Base-by-base conservation (phyloP, 768 basidiomycete genomes). In the Xerocomus spinulosus region DNA sequence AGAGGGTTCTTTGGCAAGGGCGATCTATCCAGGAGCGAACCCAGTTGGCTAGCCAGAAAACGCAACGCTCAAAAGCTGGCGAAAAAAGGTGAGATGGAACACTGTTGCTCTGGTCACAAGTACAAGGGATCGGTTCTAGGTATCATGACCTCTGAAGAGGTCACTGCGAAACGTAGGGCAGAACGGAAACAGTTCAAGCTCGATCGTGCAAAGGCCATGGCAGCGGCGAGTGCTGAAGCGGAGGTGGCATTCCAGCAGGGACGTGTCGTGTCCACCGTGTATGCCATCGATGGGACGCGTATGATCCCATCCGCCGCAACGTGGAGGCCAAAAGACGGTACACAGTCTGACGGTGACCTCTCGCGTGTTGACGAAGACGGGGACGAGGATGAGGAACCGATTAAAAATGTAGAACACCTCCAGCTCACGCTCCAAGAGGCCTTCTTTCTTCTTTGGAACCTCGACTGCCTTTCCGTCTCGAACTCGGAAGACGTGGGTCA, bases 1-100 rank as follows among this genome's bases (percentile, higher is more conserved):
- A 71, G 87, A 50, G 96, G 96, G 0, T 97, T 98, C 71, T 99
- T 98, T 65, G 96, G 96, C 20, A 99, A 99, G 67, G 96, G 96
- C 1, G 87, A 88, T 62, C 72, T 99, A 44, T 94, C 91, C 33
- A 70, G 96, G 49, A 96, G 93, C 66, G 96, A 99, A 66, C 94
- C 95, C 8, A 91, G 82, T 46, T 99, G 96, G 96, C 72, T 84
- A 50, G 79, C 83, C 17, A 73, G 96, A 38, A 84, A 90, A 57
- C 73, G 86, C 50, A 91, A 89, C 61, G 74, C 69, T 1, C 68
- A 60, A 24, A 64, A 72, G 52, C 69, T 80, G 41, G 75, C 74
- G 48, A 76, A 76, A 57, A 79, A 80, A 68, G 76, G 91, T 83
- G 70, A n/a, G n/a, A n/a, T n/a, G n/a, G n/a, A n/a, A n/a, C n/a